phyloP scores from a whole-genome alignment of 345 rosid species.

The Camelina hispida region DNA sequence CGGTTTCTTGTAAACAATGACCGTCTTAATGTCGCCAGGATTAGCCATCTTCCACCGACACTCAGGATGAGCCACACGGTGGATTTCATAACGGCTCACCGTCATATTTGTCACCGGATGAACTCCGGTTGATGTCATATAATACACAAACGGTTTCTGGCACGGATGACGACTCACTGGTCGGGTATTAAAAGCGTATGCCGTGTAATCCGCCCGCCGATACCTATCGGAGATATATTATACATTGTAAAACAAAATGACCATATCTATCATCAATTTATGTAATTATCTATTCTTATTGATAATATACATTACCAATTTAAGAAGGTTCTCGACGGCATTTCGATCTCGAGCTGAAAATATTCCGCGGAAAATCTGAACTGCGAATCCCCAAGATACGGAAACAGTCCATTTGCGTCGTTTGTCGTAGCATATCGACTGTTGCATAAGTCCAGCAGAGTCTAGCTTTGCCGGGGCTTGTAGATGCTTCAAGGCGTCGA shows the following conservation, averaged over 20 bases:
- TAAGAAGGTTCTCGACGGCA: slow-evolving; percentile 96
- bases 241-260: slow-evolving; percentile 2
- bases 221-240: slow-evolving; percentile 31
- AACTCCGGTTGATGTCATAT: slow-evolving; percentile 59
- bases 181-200: slow-evolving; percentile 93
- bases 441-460: slow-evolving; percentile 90
- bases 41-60: slow-evolving; percentile 93
- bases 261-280: background rate
- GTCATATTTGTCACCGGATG: slow-evolving; percentile 59
- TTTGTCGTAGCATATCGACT: slow-evolving; percentile 91
- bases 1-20: slow-evolving; percentile 70
- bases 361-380: slow-evolving; percentile 81
- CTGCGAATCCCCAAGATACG: slow-evolving; percentile 93
- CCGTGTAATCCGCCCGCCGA: slow-evolving; percentile 82
- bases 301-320: slow-evolving; percentile 65
- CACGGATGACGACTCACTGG: slow-evolving; percentile 92
- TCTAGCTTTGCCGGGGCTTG: slow-evolving; percentile 74
- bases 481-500: slow-evolving; percentile 66
- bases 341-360: slow-evolving; percentile 88
- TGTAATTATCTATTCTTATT: slow-evolving; percentile 31
- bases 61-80: slow-evolving; percentile 59
- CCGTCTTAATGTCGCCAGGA: slow-evolving; percentile 55
- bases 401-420: slow-evolving; percentile 77
- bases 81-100: slow-evolving; percentile 63
- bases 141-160: slow-evolving; percentile 90